Conservation (phyloP, 202 grass and related monocot species). For the Panicum virgatum region DNA sequence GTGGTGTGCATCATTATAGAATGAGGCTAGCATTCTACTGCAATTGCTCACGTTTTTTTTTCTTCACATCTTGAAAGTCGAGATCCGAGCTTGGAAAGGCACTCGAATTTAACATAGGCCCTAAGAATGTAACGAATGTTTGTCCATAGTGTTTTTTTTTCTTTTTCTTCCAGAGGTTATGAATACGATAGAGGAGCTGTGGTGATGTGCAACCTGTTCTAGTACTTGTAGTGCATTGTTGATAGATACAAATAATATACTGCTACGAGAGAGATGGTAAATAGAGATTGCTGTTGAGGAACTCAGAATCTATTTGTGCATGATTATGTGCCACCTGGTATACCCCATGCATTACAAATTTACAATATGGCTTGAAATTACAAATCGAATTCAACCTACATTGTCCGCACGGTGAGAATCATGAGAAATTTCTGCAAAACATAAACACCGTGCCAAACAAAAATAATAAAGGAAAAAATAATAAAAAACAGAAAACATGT, state of each 20-base stretch:
- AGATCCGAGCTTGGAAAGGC: not conserved
- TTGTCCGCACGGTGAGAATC: no score
- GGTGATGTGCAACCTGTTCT: not conserved
- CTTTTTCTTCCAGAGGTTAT: not conserved
- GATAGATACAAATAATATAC: not conserved
- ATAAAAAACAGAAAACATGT: no score
- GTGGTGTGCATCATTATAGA: not conserved
- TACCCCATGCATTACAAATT: not conserved
- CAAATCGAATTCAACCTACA: not conserved
- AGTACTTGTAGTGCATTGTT: not conserved
- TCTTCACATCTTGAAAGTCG: not conserved
- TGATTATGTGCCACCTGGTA: not conserved
- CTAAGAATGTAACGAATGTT: not conserved
- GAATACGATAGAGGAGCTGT: not conserved
- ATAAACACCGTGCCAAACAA: no score
- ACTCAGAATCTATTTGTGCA: not conserved
- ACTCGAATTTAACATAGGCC: not conserved
- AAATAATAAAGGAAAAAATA: no score
- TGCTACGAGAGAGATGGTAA: not conserved
- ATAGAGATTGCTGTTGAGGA: not conserved
- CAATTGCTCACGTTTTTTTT: not conserved
- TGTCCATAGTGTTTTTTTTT: not conserved
- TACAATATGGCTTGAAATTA: not conserved
- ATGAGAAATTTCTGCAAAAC: no score
- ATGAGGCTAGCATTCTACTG: not conserved